Evolutionary conservation across 805 yeast species (phyloP).

Genomic region (Ogataea trehaloabstinens): DNA sequence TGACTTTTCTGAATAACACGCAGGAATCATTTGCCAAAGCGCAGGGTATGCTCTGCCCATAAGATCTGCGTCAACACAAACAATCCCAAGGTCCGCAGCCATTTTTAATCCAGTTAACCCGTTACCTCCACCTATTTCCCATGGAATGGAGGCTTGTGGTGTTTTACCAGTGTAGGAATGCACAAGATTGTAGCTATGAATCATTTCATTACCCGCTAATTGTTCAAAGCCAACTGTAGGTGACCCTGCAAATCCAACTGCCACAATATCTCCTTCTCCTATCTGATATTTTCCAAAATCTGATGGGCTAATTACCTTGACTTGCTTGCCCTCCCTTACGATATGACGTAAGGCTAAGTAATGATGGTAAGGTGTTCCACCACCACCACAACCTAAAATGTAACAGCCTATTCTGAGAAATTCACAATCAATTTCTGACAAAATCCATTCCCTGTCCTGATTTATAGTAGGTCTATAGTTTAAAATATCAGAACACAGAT

Average conservation of each 20-base stretch:
- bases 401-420: conserved; percentile 40
- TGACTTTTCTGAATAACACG: conserved; percentile 20
- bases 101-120: conserved; percentile 33
- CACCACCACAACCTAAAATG: conserved; percentile 50
- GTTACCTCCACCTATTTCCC: conserved; percentile 45
- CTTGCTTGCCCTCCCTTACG: conserved; percentile 33
- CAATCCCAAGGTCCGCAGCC: conserved; percentile 17
- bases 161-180: conserved; percentile 22
- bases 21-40: conserved; percentile 37
- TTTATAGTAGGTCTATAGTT: conserved; percentile 32
- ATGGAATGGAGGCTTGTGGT: conserved; percentile 34
- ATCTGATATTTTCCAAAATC: conserved; percentile 25
- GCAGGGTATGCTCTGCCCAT: conserved; percentile 52
- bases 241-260: conserved; percentile 42
- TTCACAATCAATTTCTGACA: conserved; percentile 43
- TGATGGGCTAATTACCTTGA: conserved; percentile 34
- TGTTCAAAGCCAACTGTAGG: conserved; percentile 46
- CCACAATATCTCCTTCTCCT: conserved; percentile 28
- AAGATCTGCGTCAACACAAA: conserved; percentile 39
- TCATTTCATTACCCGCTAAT: conserved; percentile 36
- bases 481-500: conserved; percentile 22
- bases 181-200: conserved; percentile 28
- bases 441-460: conserved; percentile 34
- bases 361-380: conserved; percentile 44
- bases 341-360: conserved; percentile 34